Evolutionary conservation across 129 eudicot species (phyloP).

Genomic region (Lactuca sativa): DNA sequence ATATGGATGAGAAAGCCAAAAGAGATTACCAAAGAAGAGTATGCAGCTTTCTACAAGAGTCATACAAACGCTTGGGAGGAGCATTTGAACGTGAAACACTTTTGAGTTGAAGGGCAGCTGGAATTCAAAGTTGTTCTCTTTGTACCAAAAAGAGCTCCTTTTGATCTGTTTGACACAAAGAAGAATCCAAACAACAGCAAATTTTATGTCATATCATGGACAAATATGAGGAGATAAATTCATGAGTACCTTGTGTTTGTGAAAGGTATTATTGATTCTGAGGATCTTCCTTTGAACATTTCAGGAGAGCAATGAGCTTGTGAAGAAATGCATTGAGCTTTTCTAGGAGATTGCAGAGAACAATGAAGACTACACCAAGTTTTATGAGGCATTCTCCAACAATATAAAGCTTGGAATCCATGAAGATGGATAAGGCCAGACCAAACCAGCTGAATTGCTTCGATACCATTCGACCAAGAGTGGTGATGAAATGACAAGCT

Average conservation of each 20-base stretch:
- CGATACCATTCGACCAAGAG: constrained; percentile 36
- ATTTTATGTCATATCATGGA: constrained; percentile 31
- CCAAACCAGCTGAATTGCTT: constrained; percentile 59
- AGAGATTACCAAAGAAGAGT: not conserved
- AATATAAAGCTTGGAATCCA: constrained; percentile 78
- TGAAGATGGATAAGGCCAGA: constrained; percentile 63
- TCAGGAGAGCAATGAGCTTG: constrained; percentile 80
- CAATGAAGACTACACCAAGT: constrained; percentile 77
- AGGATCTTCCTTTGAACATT: constrained; percentile 74
- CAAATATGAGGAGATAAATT: not conserved
- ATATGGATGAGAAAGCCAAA: not conserved
- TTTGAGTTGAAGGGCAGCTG: not conserved
- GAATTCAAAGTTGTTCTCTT: not conserved
- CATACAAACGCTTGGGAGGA: not conserved
- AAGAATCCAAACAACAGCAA: constrained; percentile 59
- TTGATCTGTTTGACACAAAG: constrained; percentile 66
- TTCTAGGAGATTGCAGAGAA: constrained; percentile 85
- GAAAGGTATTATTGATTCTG: constrained; percentile 63
- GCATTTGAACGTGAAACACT: not conserved
- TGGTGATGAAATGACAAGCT: not conserved
- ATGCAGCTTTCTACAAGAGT: not conserved
- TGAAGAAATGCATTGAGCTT: constrained; percentile 79
- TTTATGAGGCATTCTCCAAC: constrained; percentile 81
- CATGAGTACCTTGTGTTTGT: not conserved
- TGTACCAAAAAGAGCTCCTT: constrained; percentile 39